phyloP scores from a whole-genome alignment of 1,284 basidiomycete species.

The Cryptococcus sp. region DNA sequence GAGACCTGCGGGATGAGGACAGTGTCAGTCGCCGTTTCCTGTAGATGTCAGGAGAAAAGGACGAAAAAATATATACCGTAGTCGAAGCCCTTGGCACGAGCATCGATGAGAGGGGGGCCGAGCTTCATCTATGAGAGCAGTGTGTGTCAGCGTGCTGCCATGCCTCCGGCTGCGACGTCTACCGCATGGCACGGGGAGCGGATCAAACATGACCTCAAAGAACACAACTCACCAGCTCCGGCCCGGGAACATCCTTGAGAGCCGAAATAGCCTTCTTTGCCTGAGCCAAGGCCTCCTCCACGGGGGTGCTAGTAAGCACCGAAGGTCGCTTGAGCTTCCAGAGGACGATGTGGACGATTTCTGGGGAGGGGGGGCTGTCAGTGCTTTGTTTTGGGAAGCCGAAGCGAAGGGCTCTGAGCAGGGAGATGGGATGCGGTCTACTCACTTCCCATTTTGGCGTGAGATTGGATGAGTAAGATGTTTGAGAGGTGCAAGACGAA shows the following conservation, averaged over 20 bases:
- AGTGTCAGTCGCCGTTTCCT: not conserved
- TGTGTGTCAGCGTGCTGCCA: not conserved
- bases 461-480: not conserved
- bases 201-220: not conserved
- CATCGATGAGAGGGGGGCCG: conserved; percentile 44
- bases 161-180: too few relatives aligned
- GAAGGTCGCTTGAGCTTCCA: conserved; percentile 41
- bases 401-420: not conserved
- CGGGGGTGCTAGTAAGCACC: conserved; percentile 4
- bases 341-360: conserved; percentile 49
- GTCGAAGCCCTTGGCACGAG: conserved; percentile 45
- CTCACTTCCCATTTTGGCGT: conserved; percentile 5
- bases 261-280: conserved; percentile 35
- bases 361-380: conserved; percentile 16
- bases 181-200: too few relatives aligned
- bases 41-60: too few relatives aligned
- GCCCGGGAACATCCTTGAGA: conserved; percentile 40
- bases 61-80: conserved; percentile 27
- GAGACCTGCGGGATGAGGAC: conserved; percentile 27
- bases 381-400: not conserved
- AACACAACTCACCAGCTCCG: conserved; percentile 26
- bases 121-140: conserved; percentile 25
- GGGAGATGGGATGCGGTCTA: not conserved
- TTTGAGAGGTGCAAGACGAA: not conserved
- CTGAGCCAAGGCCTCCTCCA: conserved; percentile 21